These are phyloP conservation scores for Desmodesmus armatus DNA, from an alignment of 139 green algal genomes.

Conservation along the genomic window DNA sequence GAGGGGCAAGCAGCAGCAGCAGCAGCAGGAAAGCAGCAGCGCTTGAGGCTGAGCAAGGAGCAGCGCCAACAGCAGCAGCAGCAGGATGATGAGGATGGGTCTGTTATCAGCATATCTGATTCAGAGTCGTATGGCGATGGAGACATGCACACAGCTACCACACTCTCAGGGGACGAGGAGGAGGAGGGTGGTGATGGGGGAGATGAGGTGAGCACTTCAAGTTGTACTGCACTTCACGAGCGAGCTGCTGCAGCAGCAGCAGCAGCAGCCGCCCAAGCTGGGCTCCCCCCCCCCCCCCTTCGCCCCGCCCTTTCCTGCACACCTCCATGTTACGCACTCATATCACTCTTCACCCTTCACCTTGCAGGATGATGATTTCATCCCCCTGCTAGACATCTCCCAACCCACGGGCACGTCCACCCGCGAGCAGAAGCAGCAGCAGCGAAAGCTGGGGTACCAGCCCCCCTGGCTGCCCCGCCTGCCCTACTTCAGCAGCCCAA, in stretches of 20 bases:
- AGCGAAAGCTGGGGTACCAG: conserved; percentile 33
- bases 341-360: neutral
- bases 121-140: too few relatives aligned
- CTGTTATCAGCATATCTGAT: too few relatives aligned
- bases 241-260: neutral
- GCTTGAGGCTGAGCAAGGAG: too few relatives aligned
- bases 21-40: too few relatives aligned
- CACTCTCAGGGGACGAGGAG: too few relatives aligned
- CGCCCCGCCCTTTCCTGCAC: neutral
- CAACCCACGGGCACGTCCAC: neutral
- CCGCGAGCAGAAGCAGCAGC: conserved; percentile 6
- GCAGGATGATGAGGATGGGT: too few relatives aligned
- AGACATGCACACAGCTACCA: too few relatives aligned
- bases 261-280: neutral
- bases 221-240: neutral
- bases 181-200: neutral
- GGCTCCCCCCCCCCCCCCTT: too few relatives aligned
- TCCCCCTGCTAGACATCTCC: conserved; percentile 2
- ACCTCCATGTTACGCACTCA: neutral
- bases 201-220: neutral
- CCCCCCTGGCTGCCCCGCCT: conserved; percentile 37
- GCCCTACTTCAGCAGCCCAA: conserved; percentile 47
- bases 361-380: conserved; percentile 23
- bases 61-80: too few relatives aligned
- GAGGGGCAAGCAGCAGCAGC: too few relatives aligned